Conservation (phyloP, 163 green algal species). For the Chlorella variabilis region DNA sequence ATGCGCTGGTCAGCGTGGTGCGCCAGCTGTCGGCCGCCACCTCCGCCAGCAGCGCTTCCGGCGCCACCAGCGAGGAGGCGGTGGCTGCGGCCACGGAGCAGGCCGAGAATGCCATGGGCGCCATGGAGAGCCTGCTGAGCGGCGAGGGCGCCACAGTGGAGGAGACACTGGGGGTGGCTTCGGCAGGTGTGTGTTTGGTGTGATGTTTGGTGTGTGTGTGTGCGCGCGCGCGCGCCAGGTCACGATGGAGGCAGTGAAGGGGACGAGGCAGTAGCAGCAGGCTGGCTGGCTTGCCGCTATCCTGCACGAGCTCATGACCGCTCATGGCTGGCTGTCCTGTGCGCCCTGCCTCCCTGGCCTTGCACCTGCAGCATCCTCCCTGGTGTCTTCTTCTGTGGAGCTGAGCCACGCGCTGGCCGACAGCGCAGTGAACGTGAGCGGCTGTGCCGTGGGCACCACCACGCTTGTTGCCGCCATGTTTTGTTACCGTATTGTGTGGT, state of each 20-base stretch:
- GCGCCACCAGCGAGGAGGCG: not conserved
- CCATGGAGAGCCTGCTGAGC: not conserved
- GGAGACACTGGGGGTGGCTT: not conserved
- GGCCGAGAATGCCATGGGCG: slow-evolving; percentile 1
- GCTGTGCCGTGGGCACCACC: no score
- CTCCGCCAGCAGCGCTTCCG: not conserved
- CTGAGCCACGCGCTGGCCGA: not conserved
- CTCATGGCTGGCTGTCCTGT: no score
- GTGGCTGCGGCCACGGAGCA: not conserved
- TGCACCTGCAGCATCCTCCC: slow-evolving; percentile 5
- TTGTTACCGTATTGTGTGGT: no score
- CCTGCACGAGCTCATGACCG: no score
- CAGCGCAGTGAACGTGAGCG: slow-evolving; percentile 6
- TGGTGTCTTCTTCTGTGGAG: not conserved
- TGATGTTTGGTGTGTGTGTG: not conserved
- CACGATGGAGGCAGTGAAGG: no score
- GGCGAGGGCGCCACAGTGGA: not conserved
- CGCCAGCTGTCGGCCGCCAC: not conserved
- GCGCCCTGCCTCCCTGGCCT: no score
- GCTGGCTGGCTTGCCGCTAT: no score
- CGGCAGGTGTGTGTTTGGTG: not conserved
- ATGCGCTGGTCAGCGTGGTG: not conserved
- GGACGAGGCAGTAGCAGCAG: no score
- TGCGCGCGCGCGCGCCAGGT: no score
- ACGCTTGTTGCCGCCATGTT: no score